phyloP scores from a whole-genome alignment of 176 grass and related monocot genomes.

The Urochloa ruziziensis region DNA sequence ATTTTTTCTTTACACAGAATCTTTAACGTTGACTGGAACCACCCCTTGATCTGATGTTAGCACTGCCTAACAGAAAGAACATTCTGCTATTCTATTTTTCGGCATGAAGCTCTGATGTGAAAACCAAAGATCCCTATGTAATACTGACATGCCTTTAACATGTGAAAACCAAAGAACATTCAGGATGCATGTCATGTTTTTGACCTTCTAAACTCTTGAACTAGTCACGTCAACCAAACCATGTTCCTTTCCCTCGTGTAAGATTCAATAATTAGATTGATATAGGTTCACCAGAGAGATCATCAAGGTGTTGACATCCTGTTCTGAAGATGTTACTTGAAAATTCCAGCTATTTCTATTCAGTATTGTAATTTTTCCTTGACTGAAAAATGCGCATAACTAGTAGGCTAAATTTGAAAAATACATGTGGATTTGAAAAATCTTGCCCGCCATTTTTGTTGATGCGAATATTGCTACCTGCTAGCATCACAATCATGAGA shows the following conservation, averaged over 20 bases:
- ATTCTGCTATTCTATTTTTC: not conserved
- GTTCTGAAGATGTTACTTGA: not conserved
- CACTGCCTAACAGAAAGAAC: not conserved
- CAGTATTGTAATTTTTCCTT: no score
- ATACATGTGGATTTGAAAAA: not conserved
- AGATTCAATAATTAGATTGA: not conserved
- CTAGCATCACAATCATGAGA: not conserved
- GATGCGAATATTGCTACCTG: not conserved
- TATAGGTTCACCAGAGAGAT: not conserved
- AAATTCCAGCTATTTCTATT: not conserved
- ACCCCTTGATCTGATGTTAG: not conserved
- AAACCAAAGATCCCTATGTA: conserved; percentile 3
- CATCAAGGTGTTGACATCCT: not conserved
- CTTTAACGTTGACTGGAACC: not conserved
- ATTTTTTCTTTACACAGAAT: not conserved
- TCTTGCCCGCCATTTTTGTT: not conserved
- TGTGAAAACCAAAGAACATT: conserved; percentile 3
- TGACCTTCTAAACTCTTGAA: not conserved
- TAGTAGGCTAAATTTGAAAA: not conserved
- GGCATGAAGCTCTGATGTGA: not conserved
- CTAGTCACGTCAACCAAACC: not conserved
- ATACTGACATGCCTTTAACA: not conserved
- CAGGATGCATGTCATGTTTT: not conserved
- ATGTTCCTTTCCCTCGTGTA: not conserved
- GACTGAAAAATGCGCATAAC: not conserved